Conservation (phyloP, 2,329 filamentous ascomycete genomes). For the Diaporthe sp. region DNA sequence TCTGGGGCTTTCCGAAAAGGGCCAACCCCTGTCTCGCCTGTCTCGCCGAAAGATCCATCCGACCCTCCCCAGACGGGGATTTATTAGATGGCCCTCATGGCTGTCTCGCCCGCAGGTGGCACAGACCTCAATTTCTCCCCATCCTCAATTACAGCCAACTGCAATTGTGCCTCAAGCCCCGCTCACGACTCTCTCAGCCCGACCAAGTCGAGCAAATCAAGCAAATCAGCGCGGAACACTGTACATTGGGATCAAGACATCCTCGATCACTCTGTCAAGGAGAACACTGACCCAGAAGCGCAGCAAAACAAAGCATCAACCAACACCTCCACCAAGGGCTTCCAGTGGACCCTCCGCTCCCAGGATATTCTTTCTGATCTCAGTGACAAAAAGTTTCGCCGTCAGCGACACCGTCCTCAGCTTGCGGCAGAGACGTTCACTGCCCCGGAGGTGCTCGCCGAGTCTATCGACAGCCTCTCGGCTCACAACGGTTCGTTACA, state of each 20-base stretch:
- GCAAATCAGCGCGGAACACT: slow-evolving; percentile 33
- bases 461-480: slow-evolving; percentile 11
- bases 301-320: background rate
- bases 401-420: slow-evolving; percentile 37
- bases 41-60: slow-evolving; percentile 31
- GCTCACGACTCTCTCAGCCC: background rate
- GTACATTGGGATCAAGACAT: slow-evolving; percentile 37
- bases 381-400: slow-evolving; percentile 37
- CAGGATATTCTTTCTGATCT: slow-evolving; percentile 24
- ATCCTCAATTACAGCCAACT: slow-evolving; percentile 18
- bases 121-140: slow-evolving; percentile 34
- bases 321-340: background rate
- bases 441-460: slow-evolving; percentile 30
- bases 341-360: slow-evolving; percentile 11
- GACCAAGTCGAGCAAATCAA: background rate
- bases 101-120: slow-evolving; percentile 29
- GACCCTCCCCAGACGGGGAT: slow-evolving; percentile 31
- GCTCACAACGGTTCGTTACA: slow-evolving; percentile 27
- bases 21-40: slow-evolving; percentile 29
- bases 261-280: slow-evolving; percentile 14
- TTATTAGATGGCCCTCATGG: slow-evolving; percentile 35
- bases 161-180: slow-evolving; percentile 11
- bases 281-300: slow-evolving; percentile 33
- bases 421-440: slow-evolving; percentile 39
- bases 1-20: slow-evolving; percentile 25